A percentile compares a stretch with the other conserved stretches of the same genome.
Evolutionary conservation across 1,284 basidiomycete species (phyloP).

Genomic region (Cutaneotrichosporon sp.): DNA sequence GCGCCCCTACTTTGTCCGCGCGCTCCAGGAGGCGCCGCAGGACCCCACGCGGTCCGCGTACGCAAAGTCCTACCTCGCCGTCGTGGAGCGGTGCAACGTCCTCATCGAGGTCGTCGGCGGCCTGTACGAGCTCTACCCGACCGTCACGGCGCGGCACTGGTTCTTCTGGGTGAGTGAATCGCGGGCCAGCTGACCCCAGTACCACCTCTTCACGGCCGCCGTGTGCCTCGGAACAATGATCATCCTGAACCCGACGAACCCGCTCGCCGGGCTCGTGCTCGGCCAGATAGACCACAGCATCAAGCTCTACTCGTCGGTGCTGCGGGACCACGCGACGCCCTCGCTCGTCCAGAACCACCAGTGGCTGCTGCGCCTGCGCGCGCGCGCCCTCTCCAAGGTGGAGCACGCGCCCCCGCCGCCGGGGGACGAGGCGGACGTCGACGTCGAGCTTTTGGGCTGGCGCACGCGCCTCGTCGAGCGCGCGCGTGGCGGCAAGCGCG

Average conservation of each 20-base stretch:
- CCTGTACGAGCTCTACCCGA: slow-evolving; percentile 33
- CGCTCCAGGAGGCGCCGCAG: slow-evolving; percentile 28
- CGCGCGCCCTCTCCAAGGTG: slow-evolving; percentile 21
- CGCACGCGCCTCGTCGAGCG: slow-evolving; percentile 37
- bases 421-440: slow-evolving; percentile 17
- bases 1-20: slow-evolving; percentile 38
- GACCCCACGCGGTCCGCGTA: slow-evolving; percentile 31
- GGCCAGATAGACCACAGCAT: slow-evolving; percentile 31
- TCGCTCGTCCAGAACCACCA: slow-evolving; percentile 32
- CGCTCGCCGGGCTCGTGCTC: slow-evolving; percentile 23
- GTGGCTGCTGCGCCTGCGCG: slow-evolving; percentile 34
- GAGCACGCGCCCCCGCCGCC: slow-evolving; percentile 18
- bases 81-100: slow-evolving; percentile 38
- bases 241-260: slow-evolving; percentile 27
- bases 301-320: slow-evolving; percentile 27
- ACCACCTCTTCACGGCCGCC: slow-evolving; percentile 42
- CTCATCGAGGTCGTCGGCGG: slow-evolving; percentile 33
- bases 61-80: slow-evolving; percentile 33
- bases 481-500: slow-evolving; percentile 14
- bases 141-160: slow-evolving; percentile 38
- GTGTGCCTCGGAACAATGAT: slow-evolving; percentile 36
- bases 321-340: slow-evolving; percentile 23
- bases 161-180: slow-evolving; percentile 34
- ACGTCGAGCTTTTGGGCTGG: slow-evolving; percentile 39
- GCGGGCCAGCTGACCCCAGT: slow-evolving; percentile 20